Percentiles rank a stretch among this genome's conserved stretches.
Evolutionary conservation across 1,139 yeast species (phyloP).

Genomic region (Protomyces lactucae-debilis): DNA sequence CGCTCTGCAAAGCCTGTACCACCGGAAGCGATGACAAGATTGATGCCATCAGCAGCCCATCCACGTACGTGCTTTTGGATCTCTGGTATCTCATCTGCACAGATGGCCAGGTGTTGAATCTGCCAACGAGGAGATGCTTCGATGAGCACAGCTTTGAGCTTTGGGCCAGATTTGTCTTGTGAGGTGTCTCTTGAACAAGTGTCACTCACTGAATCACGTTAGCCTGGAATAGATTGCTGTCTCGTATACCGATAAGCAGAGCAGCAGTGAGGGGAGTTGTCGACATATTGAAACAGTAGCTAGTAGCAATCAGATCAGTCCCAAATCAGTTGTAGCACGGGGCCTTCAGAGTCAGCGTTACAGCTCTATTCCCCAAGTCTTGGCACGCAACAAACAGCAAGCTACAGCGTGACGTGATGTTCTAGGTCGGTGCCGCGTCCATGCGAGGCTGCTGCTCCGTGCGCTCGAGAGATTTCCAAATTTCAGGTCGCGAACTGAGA

Average conservation of each 20-base stretch:
- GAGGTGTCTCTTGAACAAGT: conserved; percentile 15
- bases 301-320: too few species aligned
- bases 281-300: too few species aligned
- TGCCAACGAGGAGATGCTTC: neutral
- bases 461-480: too few species aligned
- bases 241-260: neutral
- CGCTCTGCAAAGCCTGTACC: conserved; percentile 49
- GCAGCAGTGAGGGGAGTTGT: neutral
- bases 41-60: conserved; percentile 34
- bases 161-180: conserved; percentile 9
- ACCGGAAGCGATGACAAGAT: conserved; percentile 45
- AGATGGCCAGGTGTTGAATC: conserved; percentile 32
- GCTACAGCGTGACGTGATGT: too few species aligned
- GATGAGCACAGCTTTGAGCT: neutral
- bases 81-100: conserved; percentile 40
- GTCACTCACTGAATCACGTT: conserved; percentile 10
- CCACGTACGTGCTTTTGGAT: conserved; percentile 38
- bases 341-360: too few species aligned
- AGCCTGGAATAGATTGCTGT: neutral
- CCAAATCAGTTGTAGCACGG: too few species aligned
- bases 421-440: too few species aligned
- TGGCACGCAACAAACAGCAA: too few species aligned
- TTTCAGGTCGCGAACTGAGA: too few species aligned
- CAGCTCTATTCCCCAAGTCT: too few species aligned
- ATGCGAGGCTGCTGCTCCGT: too few species aligned